These are phyloP conservation scores for Paramecium sonneborni DNA, from an alignment of 73 alveolate species.

Conservation along the genomic window DNA sequence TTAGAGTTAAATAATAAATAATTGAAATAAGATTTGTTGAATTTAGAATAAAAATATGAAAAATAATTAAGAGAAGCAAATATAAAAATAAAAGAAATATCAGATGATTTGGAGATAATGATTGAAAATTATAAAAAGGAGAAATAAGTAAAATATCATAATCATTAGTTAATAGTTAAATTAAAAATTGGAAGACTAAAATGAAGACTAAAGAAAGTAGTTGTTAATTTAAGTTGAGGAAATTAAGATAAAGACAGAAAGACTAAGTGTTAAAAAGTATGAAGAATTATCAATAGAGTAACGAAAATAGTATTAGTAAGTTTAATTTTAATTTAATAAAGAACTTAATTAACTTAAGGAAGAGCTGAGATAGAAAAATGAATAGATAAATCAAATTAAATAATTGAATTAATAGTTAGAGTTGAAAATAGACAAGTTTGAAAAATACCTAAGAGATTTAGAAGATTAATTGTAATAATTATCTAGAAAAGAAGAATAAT, in stretches of 20 bases:
- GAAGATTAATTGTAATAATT: background rate
- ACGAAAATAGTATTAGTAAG: background rate
- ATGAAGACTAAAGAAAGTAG: background rate
- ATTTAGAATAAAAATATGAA: background rate
- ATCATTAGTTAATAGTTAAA: background rate
- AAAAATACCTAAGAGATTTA: background rate
- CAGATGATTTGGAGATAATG: conserved; percentile 8
- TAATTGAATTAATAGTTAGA: background rate
- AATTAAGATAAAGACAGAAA: background rate
- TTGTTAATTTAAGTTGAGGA: background rate
- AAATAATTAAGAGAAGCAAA: conserved; percentile 2
- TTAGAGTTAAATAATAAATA: background rate
- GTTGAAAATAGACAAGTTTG: background rate
- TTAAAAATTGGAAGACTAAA: background rate
- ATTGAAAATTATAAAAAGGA: conserved; percentile 2
- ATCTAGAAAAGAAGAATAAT: conserved; percentile 1
- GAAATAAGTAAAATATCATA: background rate
- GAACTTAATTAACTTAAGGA: background rate
- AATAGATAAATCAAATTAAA: background rate
- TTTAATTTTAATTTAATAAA: background rate
- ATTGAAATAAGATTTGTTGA: background rate
- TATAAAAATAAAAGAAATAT: background rate
- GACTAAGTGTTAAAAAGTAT: background rate
- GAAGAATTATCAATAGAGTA: background rate
- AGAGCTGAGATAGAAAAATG: background rate